phyloP scores from a whole-genome alignment of 2,329 filamentous ascomycete genomes.

The Aspergillus terreus region DNA sequence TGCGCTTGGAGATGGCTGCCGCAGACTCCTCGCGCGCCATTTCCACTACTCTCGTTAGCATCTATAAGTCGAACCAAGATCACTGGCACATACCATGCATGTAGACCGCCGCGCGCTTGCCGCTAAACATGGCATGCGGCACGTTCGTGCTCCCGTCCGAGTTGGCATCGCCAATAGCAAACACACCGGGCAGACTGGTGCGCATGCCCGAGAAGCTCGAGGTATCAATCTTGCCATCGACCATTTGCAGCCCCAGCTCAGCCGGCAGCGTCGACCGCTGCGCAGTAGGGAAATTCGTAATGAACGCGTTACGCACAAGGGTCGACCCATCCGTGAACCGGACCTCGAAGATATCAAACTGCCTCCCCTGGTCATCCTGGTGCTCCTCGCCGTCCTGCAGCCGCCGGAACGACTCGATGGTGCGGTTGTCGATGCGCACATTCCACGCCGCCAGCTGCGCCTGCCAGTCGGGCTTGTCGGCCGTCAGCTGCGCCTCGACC shows the following conservation, averaged over 20 bases:
- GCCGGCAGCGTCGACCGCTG: conserved; percentile 49
- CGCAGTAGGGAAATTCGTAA: conserved; percentile 47
- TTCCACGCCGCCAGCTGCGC: conserved; percentile 49
- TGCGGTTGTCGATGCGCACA: conserved; percentile 55
- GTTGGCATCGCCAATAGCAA: conserved; percentile 59
- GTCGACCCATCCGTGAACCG: conserved; percentile 47
- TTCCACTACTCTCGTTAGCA: conserved; percentile 23
- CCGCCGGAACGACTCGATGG: conserved; percentile 48
- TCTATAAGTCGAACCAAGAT: not conserved
- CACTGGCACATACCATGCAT: conserved; percentile 46
- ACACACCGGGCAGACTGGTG: conserved; percentile 55
- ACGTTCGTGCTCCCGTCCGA: conserved; percentile 59
- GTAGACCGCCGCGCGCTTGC: conserved; percentile 56
- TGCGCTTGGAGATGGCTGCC: conserved; percentile 27
- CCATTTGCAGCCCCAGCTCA: conserved; percentile 47
- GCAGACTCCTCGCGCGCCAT: conserved; percentile 29
- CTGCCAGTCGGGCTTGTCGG: conserved; percentile 46
- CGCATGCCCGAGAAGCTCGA: conserved; percentile 42
- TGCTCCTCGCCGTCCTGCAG: conserved; percentile 33
- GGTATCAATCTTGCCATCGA: conserved; percentile 43
- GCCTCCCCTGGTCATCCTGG: conserved; percentile 29
- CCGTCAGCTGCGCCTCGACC: conserved; percentile 37
- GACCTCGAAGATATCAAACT: conserved; percentile 56
- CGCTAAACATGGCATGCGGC: conserved; percentile 58
- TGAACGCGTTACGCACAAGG: conserved; percentile 50